Percentiles rank a stretch among this genome's conserved stretches.
Evolutionary conservation across 805 yeast genomes (phyloP).

Genomic region (Wickerhamomyces subpelliculosus): DNA sequence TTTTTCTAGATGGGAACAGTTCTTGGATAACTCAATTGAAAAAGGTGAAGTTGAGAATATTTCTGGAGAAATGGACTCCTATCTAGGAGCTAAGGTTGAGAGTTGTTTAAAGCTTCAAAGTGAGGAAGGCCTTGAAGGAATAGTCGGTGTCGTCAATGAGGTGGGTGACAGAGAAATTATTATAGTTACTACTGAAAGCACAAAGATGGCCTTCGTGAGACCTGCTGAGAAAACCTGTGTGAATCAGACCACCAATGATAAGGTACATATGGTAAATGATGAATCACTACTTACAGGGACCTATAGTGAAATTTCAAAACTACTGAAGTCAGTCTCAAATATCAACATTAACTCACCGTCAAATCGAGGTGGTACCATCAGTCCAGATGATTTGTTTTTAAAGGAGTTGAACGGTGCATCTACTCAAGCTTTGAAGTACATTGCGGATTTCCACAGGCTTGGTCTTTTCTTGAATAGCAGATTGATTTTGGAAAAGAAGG

Average conservation of each 20-base stretch:
- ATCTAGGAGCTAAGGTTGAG: too few relatives aligned
- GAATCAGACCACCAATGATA: too few relatives aligned
- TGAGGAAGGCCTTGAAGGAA: too few relatives aligned
- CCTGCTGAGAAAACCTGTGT: too few relatives aligned
- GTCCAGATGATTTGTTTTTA: conserved; percentile 11
- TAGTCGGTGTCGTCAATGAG: too few relatives aligned
- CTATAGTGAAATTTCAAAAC: not conserved
- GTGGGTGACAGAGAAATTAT: too few relatives aligned
- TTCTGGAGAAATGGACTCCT: too few relatives aligned
- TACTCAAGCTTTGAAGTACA: conserved; percentile 9
- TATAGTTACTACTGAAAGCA: too few relatives aligned
- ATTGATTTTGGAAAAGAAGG: conserved; percentile 32
- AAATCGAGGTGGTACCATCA: not conserved
- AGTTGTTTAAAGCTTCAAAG: too few relatives aligned
- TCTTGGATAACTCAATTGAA: not conserved
- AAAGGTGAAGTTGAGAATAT: not conserved
- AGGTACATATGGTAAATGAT: not conserved
- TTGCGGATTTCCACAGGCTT: conserved; percentile 21
- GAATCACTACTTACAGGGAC: not conserved
- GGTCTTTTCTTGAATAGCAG: conserved; percentile 31
- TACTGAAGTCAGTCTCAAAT: not conserved
- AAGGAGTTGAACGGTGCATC: conserved; percentile 14
- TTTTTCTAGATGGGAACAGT: not conserved
- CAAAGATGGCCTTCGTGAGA: too few relatives aligned
- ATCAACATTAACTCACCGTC: not conserved